phyloP scores from a whole-genome alignment of 1,284 basidiomycete genomes.

The Moesziomyces sp. region DNA sequence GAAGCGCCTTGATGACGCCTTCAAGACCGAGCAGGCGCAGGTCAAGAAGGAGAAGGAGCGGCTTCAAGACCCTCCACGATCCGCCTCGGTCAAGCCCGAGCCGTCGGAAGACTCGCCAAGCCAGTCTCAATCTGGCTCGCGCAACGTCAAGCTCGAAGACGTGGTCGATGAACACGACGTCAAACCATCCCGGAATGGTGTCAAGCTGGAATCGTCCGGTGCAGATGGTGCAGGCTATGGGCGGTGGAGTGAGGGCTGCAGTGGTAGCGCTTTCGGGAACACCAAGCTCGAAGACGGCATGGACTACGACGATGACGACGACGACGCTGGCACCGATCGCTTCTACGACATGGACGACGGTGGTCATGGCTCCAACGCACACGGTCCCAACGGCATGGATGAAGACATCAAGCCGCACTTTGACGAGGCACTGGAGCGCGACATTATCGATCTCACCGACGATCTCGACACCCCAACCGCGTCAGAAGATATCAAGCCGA shows the following conservation, averaged over 20 bases:
- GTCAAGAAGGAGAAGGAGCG: conserved; percentile 25
- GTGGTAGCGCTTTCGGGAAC: neutral
- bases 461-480: conserved; percentile 2
- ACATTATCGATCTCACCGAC: conserved; percentile 19
- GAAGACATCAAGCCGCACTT: conserved; percentile 24
- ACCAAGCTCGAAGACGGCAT: conserved; percentile 3
- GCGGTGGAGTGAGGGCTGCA: conserved; percentile 8
- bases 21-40: conserved; percentile 16
- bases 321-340: conserved; percentile 16
- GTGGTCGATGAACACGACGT: conserved; percentile 24
- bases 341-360: conserved; percentile 14
- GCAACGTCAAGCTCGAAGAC: conserved; percentile 49
- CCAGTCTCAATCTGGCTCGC: neutral
- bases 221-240: conserved; percentile 5
- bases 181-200: conserved; percentile 21
- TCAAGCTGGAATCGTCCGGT: conserved; percentile 26
- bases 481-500: conserved; percentile 13
- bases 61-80: conserved; percentile 8
- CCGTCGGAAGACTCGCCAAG: neutral
- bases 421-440: conserved; percentile 26
- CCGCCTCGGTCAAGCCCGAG: conserved; percentile 7
- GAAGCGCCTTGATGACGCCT: conserved; percentile 30
- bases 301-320: neutral
- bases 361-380: neutral
- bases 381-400: conserved; percentile 4